Evolutionary conservation across 345 rosid species (phyloP).

Genomic region (Citrus mangshanensis): DNA sequence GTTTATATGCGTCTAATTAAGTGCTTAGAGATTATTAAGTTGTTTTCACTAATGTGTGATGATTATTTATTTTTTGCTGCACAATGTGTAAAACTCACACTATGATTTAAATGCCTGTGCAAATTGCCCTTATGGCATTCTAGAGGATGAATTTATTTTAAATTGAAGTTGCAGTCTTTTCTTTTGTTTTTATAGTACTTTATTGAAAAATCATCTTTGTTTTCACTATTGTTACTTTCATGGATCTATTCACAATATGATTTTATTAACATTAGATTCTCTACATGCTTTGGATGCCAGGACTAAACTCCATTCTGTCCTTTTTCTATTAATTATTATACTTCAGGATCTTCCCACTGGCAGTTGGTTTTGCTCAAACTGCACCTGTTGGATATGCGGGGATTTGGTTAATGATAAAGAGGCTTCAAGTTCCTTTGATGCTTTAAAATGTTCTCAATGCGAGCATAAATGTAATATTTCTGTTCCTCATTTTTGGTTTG

Average conservation of each 20-base stretch:
- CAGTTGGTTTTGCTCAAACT: constrained; percentile 89
- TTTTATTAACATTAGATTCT: background rate
- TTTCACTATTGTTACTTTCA: background rate
- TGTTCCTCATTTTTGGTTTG: constrained; percentile 12
- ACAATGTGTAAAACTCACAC: background rate
- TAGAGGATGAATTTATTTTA: background rate
- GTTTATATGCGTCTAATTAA: background rate
- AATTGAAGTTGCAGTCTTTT: background rate
- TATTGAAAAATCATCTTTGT: background rate
- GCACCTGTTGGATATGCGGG: constrained; percentile 79
- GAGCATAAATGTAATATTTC: constrained; percentile 73
- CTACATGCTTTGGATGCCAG: constrained; percentile 7
- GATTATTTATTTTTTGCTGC: background rate
- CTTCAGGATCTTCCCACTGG: constrained; percentile 88
- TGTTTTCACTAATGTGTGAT: background rate
- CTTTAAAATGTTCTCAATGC: constrained; percentile 77
- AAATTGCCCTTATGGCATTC: background rate
- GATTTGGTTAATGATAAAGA: constrained; percentile 59
- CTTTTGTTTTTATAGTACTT: background rate
- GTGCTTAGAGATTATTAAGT: background rate
- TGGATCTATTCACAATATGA: background rate
- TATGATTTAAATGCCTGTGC: background rate
- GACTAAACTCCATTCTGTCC: constrained; percentile 8
- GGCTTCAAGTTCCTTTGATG: constrained; percentile 35
- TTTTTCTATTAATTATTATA: constrained; percentile 15